Conservation (phyloP, 768 basidiomycete genomes). For the Chiua virens region DNA sequence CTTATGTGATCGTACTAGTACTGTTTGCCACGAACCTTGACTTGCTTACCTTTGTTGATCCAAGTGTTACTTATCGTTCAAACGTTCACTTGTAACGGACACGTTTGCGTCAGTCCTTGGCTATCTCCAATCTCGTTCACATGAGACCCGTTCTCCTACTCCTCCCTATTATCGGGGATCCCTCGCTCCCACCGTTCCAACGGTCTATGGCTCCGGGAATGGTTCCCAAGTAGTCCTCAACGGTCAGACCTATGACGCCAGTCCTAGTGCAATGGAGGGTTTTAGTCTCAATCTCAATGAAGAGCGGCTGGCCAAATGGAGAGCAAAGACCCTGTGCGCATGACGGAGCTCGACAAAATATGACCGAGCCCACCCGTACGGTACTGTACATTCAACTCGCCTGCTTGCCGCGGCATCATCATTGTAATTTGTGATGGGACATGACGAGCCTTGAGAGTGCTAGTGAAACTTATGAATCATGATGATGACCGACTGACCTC, state of each 20-base stretch:
- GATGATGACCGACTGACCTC: no score
- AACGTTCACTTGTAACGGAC: no score
- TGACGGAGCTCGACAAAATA: conserved; percentile 91
- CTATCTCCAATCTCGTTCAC: neutral
- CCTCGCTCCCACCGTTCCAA: conserved; percentile 17
- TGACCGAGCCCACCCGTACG: neutral
- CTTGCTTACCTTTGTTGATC: no score
- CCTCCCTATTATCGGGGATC: conserved; percentile 18
- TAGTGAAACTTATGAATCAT: no score
- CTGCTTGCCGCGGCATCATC: neutral
- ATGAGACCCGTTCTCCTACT: conserved; percentile 18
- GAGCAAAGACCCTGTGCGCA: conserved; percentile 69
- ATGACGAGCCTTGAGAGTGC: no score
- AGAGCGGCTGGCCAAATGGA: conserved; percentile 75
- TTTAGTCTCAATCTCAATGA: conserved; percentile 73
- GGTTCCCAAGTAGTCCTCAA: conserved; percentile 25
- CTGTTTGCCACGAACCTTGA: no score
- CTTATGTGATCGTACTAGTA: no score
- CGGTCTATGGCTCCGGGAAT: conserved; percentile 2
- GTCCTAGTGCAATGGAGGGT: conserved; percentile 34
- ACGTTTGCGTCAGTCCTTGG: no score
- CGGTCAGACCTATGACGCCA: conserved; percentile 26
- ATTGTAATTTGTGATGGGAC: no score
- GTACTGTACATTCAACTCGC: neutral
- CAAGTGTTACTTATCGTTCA: no score